Evolutionary conservation across 2,329 filamentous ascomycete genomes (phyloP).

Genomic region (Colletotrichum sp.): DNA sequence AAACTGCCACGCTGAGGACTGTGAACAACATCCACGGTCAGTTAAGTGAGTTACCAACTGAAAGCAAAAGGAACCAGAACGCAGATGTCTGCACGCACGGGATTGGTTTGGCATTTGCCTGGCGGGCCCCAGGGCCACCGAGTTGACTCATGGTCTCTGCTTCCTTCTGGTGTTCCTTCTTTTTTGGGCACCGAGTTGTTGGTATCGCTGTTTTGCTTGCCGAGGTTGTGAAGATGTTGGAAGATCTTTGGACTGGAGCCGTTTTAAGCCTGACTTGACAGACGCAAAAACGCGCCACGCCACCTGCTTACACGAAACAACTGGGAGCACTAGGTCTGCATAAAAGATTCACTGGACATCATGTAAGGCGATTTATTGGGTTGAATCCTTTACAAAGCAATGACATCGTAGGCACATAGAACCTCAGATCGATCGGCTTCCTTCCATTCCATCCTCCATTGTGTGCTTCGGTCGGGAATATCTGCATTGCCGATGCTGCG

Average conservation of each 20-base stretch:
- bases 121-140: slow-evolving; percentile 72
- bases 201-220: not conserved
- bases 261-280: not conserved
- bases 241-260: not conserved
- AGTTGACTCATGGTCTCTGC: slow-evolving; percentile 62
- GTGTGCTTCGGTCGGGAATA: not conserved
- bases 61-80: not conserved
- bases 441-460: not conserved
- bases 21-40: not conserved
- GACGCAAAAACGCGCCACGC: not conserved
- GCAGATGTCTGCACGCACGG: slow-evolving; percentile 58
- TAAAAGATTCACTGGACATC: not conserved
- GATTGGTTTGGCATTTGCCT: slow-evolving; percentile 69
- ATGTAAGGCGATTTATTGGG: not conserved
- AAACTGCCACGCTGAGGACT: slow-evolving; percentile 94
- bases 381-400: not conserved
- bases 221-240: not conserved
- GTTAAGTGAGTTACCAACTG: not conserved
- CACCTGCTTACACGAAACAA: not conserved
- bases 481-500: not conserved
- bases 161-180: not conserved
- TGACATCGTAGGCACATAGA: not conserved
- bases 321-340: not conserved
- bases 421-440: not conserved
- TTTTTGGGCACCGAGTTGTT: not conserved